Base-by-base conservation (phyloP, 2,329 filamentous ascomycete genomes). In the Fusarium papillatum region DNA sequence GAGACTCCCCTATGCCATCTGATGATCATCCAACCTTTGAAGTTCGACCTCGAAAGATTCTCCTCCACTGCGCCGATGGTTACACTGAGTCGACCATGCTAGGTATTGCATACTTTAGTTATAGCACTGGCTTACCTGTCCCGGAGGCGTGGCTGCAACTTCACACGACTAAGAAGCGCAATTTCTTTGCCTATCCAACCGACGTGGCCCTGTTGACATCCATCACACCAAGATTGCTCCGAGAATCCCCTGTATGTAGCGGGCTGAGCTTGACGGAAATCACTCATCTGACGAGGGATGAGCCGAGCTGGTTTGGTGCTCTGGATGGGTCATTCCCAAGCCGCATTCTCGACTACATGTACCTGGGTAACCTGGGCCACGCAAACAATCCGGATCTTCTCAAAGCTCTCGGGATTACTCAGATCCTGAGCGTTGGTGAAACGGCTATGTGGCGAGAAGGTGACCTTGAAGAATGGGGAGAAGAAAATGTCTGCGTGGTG, bases 71-170 rank as follows among this genome's bases (percentile, higher is more conserved):
- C 83, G 93, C 93, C 3, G 97, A 99, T 83, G 97, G 97, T 22
- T 99, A 99, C 80, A 99, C 97, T 0, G 97, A 99, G 84, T 96
- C 94, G 2, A 95, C 95, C 2, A 89, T 99, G 83, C 88, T 99
- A 22, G 95, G 91, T 3, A 91, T 99, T 46, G 95, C 96, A 13
- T 99, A 99, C 84, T 95, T 93, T 82, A 98, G 97, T 89, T 99
- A 95, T 84, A 95, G 94, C 66, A 95, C 97, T 73, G 95, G 95
- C 9, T 88, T 92, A 14, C 90, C 96, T 0, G 90, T 96, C 1
- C 94, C 96, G 34, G 92, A 95, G 68, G 96, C 97, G 11, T 98
- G 96, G 96, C 88, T 98, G 13, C 89, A 92, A 70, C 87, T 99
- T 61, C 97, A 99, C 82, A 93, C 92, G 14, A 89, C 92, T 16